These are phyloP conservation scores for Oryza nivara DNA, from an alignment of 176 grass and related monocot species.

Conservation along the genomic window DNA sequence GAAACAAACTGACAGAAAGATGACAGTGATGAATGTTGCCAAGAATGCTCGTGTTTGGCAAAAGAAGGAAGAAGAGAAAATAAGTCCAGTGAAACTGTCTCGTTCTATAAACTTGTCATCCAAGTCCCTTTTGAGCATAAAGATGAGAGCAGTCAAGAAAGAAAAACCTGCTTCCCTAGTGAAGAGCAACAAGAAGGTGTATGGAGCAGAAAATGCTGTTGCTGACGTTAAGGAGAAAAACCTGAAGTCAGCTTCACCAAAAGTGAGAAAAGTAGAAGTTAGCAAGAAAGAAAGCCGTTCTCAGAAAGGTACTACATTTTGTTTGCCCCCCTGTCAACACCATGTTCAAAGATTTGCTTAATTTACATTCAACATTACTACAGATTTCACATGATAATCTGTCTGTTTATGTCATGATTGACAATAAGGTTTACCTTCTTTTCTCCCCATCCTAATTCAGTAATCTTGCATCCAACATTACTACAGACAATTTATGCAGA, in stretches of 20 bases:
- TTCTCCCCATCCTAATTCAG: too few relatives aligned
- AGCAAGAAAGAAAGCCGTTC: constrained; percentile 21
- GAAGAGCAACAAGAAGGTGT: constrained; percentile 44
- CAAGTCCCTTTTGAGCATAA: constrained; percentile 45
- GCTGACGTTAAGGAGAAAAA: constrained; percentile 43
- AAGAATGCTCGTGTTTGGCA: constrained; percentile 33
- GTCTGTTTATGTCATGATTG: not conserved
- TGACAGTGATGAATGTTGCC: constrained; percentile 24
- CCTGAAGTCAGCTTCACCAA: constrained; percentile 42
- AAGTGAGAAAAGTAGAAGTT: constrained; percentile 38
- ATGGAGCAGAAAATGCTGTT: constrained; percentile 26
- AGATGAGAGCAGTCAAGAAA: constrained; percentile 30
- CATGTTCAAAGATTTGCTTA: not conserved
- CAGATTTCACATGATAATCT: not conserved
- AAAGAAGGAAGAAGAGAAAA: constrained; percentile 42
- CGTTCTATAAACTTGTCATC: constrained; percentile 42
- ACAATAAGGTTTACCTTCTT: not conserved
- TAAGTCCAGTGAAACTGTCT: constrained; percentile 49
- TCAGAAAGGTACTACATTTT: constrained; percentile 46
- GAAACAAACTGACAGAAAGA: constrained; percentile 44
- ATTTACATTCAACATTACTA: not conserved
- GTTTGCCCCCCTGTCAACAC: not conserved
- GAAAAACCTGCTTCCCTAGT: constrained; percentile 32
- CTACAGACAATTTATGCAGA: too few relatives aligned
- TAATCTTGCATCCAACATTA: not conserved